Conservation (phyloP, 2,329 filamentous ascomycete genomes). For the Ceratocystis smalleyi region DNA sequence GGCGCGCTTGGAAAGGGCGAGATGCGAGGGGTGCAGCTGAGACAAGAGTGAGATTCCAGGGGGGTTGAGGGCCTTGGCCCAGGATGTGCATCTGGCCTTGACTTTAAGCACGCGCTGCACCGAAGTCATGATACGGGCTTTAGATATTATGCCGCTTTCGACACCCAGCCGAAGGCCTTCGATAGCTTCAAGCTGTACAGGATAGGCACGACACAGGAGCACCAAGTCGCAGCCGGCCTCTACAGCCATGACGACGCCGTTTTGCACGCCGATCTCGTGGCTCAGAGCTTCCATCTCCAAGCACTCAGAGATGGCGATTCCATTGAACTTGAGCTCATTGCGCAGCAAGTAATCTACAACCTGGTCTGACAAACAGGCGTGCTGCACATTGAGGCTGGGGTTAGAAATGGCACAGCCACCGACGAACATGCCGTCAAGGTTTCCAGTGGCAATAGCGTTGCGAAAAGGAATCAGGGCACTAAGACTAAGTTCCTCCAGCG, state of each 20-base stretch:
- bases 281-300: constrained; percentile 93
- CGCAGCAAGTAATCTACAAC: constrained; percentile 80
- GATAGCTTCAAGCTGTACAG: constrained; percentile 81
- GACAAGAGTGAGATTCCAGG: constrained; percentile 62
- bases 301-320: constrained; percentile 88
- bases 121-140: constrained; percentile 64
- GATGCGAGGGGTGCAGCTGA: constrained; percentile 67
- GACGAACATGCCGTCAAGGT: constrained; percentile 84
- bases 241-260: constrained; percentile 92
- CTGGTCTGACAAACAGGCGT: constrained; percentile 83
- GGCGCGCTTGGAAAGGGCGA: constrained; percentile 63
- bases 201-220: constrained; percentile 72
- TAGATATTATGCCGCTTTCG: constrained; percentile 78
- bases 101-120: constrained; percentile 61
- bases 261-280: constrained; percentile 91
- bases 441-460: constrained; percentile 70
- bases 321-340: constrained; percentile 77
- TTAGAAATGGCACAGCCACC: constrained; percentile 88
- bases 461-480: constrained; percentile 83
- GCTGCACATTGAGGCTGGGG: constrained; percentile 82
- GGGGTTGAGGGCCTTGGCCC: constrained; percentile 82
- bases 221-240: constrained; percentile 91
- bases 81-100: constrained; percentile 75
- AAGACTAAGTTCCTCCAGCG: constrained; percentile 79
- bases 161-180: constrained; percentile 76